Base-by-base conservation (phyloP, 805 yeast species). In the Lipomyces yamadae region DNA sequence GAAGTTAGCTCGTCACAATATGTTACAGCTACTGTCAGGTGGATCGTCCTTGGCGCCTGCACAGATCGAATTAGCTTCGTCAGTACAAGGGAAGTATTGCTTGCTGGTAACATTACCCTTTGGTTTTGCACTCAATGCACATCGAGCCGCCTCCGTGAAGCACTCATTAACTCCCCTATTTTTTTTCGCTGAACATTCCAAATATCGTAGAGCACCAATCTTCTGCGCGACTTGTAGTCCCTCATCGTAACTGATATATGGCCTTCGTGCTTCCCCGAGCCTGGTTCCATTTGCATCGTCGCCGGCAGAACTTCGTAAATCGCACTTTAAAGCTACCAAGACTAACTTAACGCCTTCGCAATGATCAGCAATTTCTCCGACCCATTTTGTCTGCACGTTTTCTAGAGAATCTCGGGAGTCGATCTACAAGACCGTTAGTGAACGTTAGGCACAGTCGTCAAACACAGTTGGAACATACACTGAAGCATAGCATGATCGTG, bases 141-240 rank as follows among this genome's bases (percentile, higher is more conserved):
- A 93, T 77, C 99, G 88, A 6, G 98, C 97, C 56, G 98, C 99
- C 80, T 95, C 99, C 0, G 98, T 92, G 77, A 95, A 95, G 8
- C 98, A 98, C 80, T 95, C 99, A 76, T 96, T 95, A n/a, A 95
- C 99, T 72, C 99, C 99, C 75, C 96, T 86, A 78, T 93, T 94
- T 77, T 89, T 88, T 82, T 93, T 95, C 5, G 99, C 98, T 34
- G 97, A 91, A 80, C 99, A 95, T 79, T 95, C 99, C 75, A 95
- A 83, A 78, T 95, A 95, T 75, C 98, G 86, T 74, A 93, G 82
- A 0, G 99, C 98, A 32, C 98, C 98, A 56, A 95, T 90, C 76
- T 86, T 86, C 76, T 92, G 92, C 50, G 99, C 99, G 74, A 94
- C 92, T 0, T 88, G 88, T 66, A 95, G 83, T 37, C 99, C 99